These are phyloP conservation scores for Fusarium fujikuroi DNA, from an alignment of 2,329 filamentous ascomycete species.

Conservation along the genomic window DNA sequence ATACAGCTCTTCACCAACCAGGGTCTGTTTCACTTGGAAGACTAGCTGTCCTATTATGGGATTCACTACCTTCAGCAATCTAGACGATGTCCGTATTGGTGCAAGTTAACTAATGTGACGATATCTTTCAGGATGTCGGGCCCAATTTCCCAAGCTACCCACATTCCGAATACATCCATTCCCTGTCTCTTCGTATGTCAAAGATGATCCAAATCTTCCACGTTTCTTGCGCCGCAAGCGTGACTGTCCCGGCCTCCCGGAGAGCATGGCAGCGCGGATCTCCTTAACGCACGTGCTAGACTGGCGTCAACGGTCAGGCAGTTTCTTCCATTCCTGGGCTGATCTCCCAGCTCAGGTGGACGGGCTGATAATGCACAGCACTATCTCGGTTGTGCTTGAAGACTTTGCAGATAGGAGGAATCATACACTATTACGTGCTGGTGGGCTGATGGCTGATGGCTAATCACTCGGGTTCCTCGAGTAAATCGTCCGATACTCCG, in stretches of 20 bases:
- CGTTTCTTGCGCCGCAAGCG: neutral
- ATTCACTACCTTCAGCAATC: too few relatives aligned
- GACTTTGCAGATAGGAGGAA: neutral
- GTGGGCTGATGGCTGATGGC: slow-evolving; percentile 11
- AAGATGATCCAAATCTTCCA: neutral
- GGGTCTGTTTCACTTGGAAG: slow-evolving; percentile 11
- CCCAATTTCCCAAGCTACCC: neutral
- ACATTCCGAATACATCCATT: neutral
- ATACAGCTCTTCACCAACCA: neutral
- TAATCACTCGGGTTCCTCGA: neutral
- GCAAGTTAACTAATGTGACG: neutral
- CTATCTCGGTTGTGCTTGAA: neutral
- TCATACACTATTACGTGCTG: neutral
- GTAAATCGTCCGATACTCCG: neutral
- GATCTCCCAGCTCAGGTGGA: neutral
- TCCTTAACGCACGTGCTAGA: neutral
- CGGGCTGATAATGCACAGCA: slow-evolving; percentile 4
- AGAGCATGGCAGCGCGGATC: neutral
- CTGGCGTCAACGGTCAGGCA: neutral
- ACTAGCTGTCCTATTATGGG: neutral
- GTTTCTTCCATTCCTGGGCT: neutral
- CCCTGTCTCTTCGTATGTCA: neutral
- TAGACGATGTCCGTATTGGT: neutral
- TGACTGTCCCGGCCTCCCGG: neutral
- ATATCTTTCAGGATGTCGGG: neutral